These are phyloP conservation scores for Gigaspora rosea DNA, from an alignment of 192 early-diverging fungal genomes.

Conservation along the genomic window DNA sequence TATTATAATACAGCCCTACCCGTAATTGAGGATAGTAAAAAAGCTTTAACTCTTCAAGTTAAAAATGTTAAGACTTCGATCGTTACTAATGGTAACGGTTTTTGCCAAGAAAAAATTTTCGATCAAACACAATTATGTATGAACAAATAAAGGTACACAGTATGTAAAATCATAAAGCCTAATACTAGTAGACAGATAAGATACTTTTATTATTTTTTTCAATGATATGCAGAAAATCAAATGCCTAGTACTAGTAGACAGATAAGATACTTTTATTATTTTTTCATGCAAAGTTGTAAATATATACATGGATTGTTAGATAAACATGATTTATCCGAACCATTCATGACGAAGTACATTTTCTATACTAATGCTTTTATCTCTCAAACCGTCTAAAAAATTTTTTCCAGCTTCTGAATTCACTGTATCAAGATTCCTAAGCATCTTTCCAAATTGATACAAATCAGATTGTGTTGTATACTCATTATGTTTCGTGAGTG, in stretches of 20 bases:
- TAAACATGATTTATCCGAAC: constrained; percentile 21
- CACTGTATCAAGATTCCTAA: constrained; percentile 23
- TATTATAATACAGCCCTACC: no score
- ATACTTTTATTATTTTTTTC: no score
- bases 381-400: constrained; percentile 22
- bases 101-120: no score
- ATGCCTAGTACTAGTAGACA: background rate
- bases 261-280: constrained; percentile 22
- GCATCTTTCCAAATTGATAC: constrained; percentile 27
- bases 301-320: constrained; percentile 1
- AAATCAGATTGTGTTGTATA: constrained; percentile 25
- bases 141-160: no score
- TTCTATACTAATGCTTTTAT: background rate
- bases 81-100: no score
- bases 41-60: no score
- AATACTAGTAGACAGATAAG: no score
- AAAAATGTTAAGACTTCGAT: no score
- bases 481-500: constrained; percentile 7
- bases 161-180: no score
- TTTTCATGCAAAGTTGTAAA: constrained; percentile 10
- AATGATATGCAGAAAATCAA: no score
- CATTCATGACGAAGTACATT: constrained; percentile 25
- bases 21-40: no score
- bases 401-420: constrained; percentile 24
- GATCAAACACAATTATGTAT: no score